Conservation (phyloP, 345 rosid genomes). For the Rubroshorea leprosula region DNA sequence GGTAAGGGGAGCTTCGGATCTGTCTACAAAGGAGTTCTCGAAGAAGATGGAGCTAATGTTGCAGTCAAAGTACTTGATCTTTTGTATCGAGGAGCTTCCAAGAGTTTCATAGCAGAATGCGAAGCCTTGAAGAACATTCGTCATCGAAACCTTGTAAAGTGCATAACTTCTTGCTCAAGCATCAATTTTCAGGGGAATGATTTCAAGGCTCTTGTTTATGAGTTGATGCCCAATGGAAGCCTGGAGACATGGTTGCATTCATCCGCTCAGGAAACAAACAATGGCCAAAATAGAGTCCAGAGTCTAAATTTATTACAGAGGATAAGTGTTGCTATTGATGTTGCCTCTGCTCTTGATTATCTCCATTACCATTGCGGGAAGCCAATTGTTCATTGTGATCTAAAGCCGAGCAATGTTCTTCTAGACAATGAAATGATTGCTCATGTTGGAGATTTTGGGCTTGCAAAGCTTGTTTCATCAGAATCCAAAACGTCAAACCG, state of each 20-base stretch:
- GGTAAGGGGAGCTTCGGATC: too few species aligned
- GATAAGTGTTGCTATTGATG: slow-evolving; percentile 9
- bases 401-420: too few species aligned
- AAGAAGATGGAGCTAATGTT: slow-evolving; percentile 17
- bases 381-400: slow-evolving; percentile 1
- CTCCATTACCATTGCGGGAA: neutral
- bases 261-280: too few species aligned
- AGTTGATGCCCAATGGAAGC: too few species aligned
- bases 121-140: slow-evolving; percentile 9
- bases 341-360: slow-evolving; percentile 9
- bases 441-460: slow-evolving; percentile 2
- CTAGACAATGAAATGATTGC: slow-evolving; percentile 9
- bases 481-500: neutral
- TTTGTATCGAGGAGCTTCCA: too few species aligned
- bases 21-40: too few species aligned
- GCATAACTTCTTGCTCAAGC: slow-evolving; percentile 18
- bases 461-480: neutral
- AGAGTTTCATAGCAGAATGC: slow-evolving; percentile 23
- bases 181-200: slow-evolving; percentile 14
- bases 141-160: slow-evolving; percentile 17
- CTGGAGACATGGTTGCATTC: too few species aligned
- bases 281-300: too few species aligned
- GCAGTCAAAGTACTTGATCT: slow-evolving; percentile 20
- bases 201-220: too few species aligned
- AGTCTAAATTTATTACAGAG: slow-evolving; percentile 5